These are phyloP conservation scores for Aristolochia contorta DNA, from an alignment of 164 flowering plant genomes.

Conservation along the genomic window DNA sequence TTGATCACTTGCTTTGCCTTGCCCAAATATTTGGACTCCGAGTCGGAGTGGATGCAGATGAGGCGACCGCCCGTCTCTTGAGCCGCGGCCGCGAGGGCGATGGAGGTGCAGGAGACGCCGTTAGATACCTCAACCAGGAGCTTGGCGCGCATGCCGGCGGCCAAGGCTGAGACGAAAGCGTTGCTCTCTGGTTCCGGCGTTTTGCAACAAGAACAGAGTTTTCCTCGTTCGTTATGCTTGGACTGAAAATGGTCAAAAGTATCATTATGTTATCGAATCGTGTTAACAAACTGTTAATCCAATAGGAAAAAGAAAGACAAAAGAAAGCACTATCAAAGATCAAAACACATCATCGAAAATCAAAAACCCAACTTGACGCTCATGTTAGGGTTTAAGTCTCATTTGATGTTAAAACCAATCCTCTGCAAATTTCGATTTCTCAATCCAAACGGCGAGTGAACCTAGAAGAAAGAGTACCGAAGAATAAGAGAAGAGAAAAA, in stretches of 20 bases:
- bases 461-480: too few relatives aligned
- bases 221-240: slow-evolving; percentile 7
- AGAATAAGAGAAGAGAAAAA: not conserved
- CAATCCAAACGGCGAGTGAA: too few relatives aligned
- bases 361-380: too few relatives aligned
- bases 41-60: slow-evolving; percentile 39
- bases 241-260: slow-evolving; percentile 15
- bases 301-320: too few relatives aligned
- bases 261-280: too few relatives aligned
- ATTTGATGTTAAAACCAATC: too few relatives aligned
- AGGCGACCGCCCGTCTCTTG: slow-evolving; percentile 51
- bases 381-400: too few relatives aligned
- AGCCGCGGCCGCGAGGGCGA: slow-evolving; percentile 58
- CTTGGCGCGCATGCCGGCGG: slow-evolving; percentile 54
- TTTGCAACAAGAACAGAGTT: slow-evolving; percentile 6
- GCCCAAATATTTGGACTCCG: slow-evolving; percentile 15
- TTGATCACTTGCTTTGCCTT: slow-evolving; percentile 26
- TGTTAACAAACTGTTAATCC: too few relatives aligned
- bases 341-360: too few relatives aligned
- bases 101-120: slow-evolving; percentile 34
- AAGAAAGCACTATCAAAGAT: too few relatives aligned
- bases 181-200: slow-evolving; percentile 32
- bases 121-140: slow-evolving; percentile 46
- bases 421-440: too few relatives aligned
- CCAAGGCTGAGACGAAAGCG: slow-evolving; percentile 57